Evolutionary conservation across 768 basidiomycete species (phyloP).

Genomic region (Termitomyces sp.): DNA sequence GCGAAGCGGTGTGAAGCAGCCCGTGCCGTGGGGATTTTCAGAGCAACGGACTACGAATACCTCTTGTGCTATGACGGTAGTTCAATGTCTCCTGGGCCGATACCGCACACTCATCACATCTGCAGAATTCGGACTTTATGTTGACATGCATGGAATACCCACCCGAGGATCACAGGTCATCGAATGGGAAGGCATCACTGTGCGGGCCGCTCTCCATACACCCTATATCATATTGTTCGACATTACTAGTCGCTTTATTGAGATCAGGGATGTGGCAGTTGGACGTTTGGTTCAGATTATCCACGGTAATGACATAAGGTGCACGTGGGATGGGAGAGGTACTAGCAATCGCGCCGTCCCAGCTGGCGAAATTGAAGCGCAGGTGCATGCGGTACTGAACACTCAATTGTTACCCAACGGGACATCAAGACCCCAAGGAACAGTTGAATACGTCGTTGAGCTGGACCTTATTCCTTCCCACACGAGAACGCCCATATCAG

Average conservation of each 20-base stretch:
- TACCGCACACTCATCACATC: background rate
- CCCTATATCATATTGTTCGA: conserved; percentile 90
- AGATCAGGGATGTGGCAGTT: conserved; percentile 78
- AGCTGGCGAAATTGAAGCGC: background rate
- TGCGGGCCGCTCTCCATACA: conserved; percentile 83
- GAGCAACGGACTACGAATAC: conserved; percentile 86
- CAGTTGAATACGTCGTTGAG: conserved; percentile 1
- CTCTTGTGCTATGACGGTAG: conserved; percentile 87
- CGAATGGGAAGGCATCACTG: conserved; percentile 92
- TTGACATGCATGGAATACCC: conserved; percentile 88
- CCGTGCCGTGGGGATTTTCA: conserved; percentile 89
- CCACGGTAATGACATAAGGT: conserved; percentile 74
- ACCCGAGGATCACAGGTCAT: conserved; percentile 58
- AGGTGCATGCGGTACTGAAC: conserved; percentile 6
- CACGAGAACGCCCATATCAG: background rate
- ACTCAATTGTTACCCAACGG: background rate
- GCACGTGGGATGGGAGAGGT: conserved; percentile 83
- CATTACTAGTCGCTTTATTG: conserved; percentile 71
- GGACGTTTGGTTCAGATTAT: conserved; percentile 83
- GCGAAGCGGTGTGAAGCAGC: conserved; percentile 84
- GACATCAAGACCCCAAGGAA: background rate
- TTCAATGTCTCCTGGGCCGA: background rate
- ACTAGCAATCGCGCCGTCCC: conserved; percentile 49
- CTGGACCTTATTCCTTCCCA: background rate
- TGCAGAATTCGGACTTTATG: conserved; percentile 88